Evolutionary conservation across 306 rosid species (phyloP), one percentile per base, ranked within the genome.

Genomic region (Citrullus colocynthis): DNA sequence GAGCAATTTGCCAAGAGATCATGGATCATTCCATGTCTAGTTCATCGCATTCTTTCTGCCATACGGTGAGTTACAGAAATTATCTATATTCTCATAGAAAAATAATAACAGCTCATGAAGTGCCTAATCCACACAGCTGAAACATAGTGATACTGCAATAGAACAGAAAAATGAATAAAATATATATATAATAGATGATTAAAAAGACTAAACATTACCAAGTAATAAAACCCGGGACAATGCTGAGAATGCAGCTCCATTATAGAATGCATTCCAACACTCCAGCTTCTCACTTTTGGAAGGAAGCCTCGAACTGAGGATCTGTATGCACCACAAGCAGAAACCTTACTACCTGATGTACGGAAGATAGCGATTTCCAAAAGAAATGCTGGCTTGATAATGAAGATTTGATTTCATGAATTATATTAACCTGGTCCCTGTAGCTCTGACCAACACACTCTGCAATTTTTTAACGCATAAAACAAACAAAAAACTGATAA

Each of bases 231-330:
- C 85, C 60, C 96, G 88, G 76, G 96, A 89, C 7, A 92, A 70
- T 13, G 96, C 79, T 37, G 90, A 87, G 84, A 92, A 95, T 54
- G 90, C 95, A 78, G 87, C 85, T 76, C 97, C 96, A 14, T 64
- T 59, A 75, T 92, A 95, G 82, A 92, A 92, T 4, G 81, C 91
- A 21, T 67, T 83, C 97, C 97, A 84, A 88, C 86, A 90, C 71
- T 82, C 85, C 21, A 70, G 54, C 63, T 91, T 87, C 87, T 90
- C 90, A 56, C 83, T 87, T 66, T 77, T 83, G 37, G 93, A 85
- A 78, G 82, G 92, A 67, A 85, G 86, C 30, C 84, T 73, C 6
- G 85, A 81, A 59, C 80, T 66, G 20, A 85, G 80, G 14, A 89
- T 78, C 98, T 92, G 77, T 77, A 80, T 58, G 67, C 51, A 67